Base-by-base conservation (phyloP, 257 asterid genomes). In the Scutellaria minor region DNA sequence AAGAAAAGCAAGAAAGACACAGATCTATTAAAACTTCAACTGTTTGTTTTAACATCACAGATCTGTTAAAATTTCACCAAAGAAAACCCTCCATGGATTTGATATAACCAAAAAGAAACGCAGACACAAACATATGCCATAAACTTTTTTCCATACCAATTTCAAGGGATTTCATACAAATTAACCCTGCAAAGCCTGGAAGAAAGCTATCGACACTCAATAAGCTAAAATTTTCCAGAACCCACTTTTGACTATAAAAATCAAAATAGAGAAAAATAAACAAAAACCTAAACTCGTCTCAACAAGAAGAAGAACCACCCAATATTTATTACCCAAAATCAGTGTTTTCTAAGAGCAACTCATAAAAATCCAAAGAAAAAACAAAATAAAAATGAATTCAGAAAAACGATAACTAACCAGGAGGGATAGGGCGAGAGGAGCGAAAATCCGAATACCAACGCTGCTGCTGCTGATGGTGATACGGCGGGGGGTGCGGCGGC, bases 401-500 rank as follows among this genome's bases (percentile, higher is more conserved):
- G 54, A 72, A 61, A 63, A 61, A 63, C 22, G 45, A 53, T 46
- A 12, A 80, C 96, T 83, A 70, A 91, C 92, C 98, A 75, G 91
- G 86, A 52, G 88, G 85, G 10, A 81, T 20, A 58, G 93, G 88
- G 63, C 96, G 86, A 40, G 88, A 79, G 46, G 86, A 78, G 68
- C 97, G 98, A 70, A 80, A 79, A 65, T 89, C 96, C 40, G 92
- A 83, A 61, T 74, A 78, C 96, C 95, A 85, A 7, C 94, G 92
- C 71, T 77, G 84, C 68, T 78, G 79, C 48, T 77, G 82, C 4
- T 81, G 82, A 76, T 82, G 81, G 77, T 79, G 86, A 54, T 79
- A 84, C 2, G 86, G 91, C 66, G 82, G 86, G 41, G 84, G 78
- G 45, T 78, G 82, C 13, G 86, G 91, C 64, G 87, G 88, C 70